These are phyloP conservation scores for Dovyalis caffra DNA, from an alignment of 345 rosid species.

Conservation along the genomic window DNA sequence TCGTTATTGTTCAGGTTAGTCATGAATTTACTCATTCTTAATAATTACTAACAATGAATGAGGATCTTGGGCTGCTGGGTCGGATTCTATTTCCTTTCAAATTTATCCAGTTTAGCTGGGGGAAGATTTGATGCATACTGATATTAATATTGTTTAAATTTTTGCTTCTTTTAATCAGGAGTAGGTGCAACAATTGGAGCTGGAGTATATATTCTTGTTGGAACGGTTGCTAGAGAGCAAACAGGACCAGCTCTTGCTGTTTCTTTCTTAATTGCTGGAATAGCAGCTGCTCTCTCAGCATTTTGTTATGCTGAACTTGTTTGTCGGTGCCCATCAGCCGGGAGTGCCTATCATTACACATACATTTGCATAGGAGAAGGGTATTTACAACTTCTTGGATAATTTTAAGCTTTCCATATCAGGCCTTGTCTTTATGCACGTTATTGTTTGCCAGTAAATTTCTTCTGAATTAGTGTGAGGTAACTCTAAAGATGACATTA, in stretches of 20 bases:
- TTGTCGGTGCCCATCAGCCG: slow-evolving; percentile 95
- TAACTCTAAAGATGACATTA: background rate
- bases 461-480: background rate
- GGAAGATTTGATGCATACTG: background rate
- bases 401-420: background rate
- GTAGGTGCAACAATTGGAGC: slow-evolving; percentile 99
- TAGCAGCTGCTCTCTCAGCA: slow-evolving; percentile 92
- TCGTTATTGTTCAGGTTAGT: too few species aligned
- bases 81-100: background rate
- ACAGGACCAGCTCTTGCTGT: slow-evolving; percentile 93
- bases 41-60: too few species aligned
- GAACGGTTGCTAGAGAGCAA: slow-evolving; percentile 97
- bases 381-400: slow-evolving; percentile 27
- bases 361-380: slow-evolving; percentile 96
- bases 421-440: background rate
- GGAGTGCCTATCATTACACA: slow-evolving; percentile 97
- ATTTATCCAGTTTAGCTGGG: background rate
- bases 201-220: slow-evolving; percentile 93
- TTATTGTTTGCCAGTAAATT: background rate
- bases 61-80: too few species aligned
- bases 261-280: slow-evolving; percentile 87
- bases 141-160: background rate
- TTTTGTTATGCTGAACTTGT: slow-evolving; percentile 98
- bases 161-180: slow-evolving; percentile 39
- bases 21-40: too few species aligned